Base-by-base conservation (phyloP, 805 yeast genomes). In the Candida coquimbonensis region DNA sequence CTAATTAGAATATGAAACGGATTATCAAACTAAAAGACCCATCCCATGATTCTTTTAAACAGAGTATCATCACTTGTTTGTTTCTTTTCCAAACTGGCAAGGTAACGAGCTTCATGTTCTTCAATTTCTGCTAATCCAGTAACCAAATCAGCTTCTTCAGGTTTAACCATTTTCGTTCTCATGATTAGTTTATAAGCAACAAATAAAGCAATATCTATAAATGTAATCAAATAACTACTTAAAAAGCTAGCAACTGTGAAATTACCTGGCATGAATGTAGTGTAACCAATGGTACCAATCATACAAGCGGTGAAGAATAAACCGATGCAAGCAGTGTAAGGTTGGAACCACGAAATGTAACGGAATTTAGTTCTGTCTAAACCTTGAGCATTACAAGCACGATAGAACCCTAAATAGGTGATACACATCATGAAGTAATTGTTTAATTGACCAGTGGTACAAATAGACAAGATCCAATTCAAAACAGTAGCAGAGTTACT, bases 171-270 rank as follows among this genome's bases (percentile, higher is more conserved):
- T 44, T 67, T 69, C 21, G 81, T 73, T 47, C 72, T 71, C 45
- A 65, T 67, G 46, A 67, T 44, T 6, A 78, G 36, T 54, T 80
- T 80, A 70, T 82, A 77, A 33, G 59, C 64, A 9, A 75, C 19
- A 51, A 64, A 80, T 8, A 77, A 63, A 3, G 53, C 70, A 31
- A 78, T 58, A 43, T 70, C 72, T 39, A 80, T 54, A 44, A 85
- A 81, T 9, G 83, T 70, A 88, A 85, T 84, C 53, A 87, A 69
- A 60, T 87, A 87, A 55, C 75, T 77, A 61, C 79, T 83, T 55
- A 85, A 68, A 64, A 87, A 87, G 25, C 72, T 67, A 50, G 78
- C 72, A 25, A 73, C 72, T n/a, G 69, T 60, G 88, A 91, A 87
- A 42, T 65, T 55, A 13, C 83, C 87, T n/a, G 83, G 81, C 51